These are phyloP conservation scores for Aureobasidium vineae DNA, from an alignment of 2,329 filamentous ascomycete genomes.

Conservation along the genomic window DNA sequence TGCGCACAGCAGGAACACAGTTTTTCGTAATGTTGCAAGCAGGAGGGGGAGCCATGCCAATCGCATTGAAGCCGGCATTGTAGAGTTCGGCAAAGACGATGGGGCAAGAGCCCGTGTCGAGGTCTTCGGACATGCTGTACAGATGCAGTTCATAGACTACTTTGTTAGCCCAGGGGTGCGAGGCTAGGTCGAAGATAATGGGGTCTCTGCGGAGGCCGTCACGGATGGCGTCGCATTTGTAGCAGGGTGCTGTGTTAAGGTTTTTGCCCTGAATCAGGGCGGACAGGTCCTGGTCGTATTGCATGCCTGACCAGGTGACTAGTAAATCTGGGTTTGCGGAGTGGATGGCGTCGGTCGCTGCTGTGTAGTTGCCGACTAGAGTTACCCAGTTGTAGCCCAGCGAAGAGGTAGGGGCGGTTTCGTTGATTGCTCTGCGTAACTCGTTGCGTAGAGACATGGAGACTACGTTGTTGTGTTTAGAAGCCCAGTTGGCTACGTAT, in stretches of 20 bases:
- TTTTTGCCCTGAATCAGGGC: constrained; percentile 37
- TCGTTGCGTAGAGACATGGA: constrained; percentile 57
- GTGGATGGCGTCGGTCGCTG: constrained; percentile 53
- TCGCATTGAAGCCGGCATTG: constrained; percentile 52
- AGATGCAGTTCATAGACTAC: constrained; percentile 50
- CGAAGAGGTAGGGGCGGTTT: constrained; percentile 38
- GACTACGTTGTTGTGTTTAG: constrained; percentile 44
- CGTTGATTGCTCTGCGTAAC: constrained; percentile 45
- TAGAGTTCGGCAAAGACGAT: constrained; percentile 52
- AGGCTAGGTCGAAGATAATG: constrained; percentile 48
- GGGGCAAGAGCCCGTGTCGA: constrained; percentile 47
- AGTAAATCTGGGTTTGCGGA: constrained; percentile 52
- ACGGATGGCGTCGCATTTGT: constrained; percentile 43
- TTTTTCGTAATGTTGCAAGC: constrained; percentile 41
- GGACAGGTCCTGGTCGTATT: constrained; percentile 46
- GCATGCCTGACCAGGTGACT: constrained; percentile 59
- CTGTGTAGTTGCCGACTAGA: constrained; percentile 54
- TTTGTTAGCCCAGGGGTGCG: constrained; percentile 51
- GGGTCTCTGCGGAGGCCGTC: constrained; percentile 48
- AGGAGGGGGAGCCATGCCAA: constrained; percentile 39
- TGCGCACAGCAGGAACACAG: constrained; percentile 38
- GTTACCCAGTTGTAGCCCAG: constrained; percentile 48
- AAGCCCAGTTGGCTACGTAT: constrained; percentile 59
- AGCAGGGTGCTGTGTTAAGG: constrained; percentile 41
- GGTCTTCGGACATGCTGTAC: constrained; percentile 41